These are phyloP conservation scores for Colletotrichum shisoi DNA, from an alignment of 2,329 filamentous ascomycete species.

Conservation along the genomic window DNA sequence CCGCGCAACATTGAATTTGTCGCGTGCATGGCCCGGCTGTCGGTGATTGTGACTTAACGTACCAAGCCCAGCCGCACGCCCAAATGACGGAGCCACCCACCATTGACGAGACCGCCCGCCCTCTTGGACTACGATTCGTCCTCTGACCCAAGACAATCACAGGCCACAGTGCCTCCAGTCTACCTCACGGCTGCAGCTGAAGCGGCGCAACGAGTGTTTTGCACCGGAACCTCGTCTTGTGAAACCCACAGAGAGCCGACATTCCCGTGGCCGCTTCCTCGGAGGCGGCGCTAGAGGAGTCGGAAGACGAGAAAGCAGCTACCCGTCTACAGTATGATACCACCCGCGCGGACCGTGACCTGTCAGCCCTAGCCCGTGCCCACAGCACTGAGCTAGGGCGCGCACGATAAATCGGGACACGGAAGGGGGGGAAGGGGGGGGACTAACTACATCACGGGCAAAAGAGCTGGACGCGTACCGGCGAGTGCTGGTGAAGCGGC, in stretches of 20 bases:
- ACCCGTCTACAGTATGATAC: slow-evolving; percentile 1
- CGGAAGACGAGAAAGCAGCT: slow-evolving; percentile 3
- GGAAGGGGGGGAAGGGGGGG: neutral
- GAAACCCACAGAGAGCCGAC: neutral
- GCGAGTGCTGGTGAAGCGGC: too few relatives aligned
- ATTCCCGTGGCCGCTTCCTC: neutral
- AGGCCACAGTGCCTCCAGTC: neutral
- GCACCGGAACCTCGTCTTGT: neutral
- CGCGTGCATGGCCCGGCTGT: too few relatives aligned
- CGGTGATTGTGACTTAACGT: too few relatives aligned
- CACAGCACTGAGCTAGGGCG: slow-evolving; percentile 3
- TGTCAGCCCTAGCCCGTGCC: slow-evolving; percentile 12
- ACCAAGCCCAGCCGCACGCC: neutral
- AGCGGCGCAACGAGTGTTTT: neutral
- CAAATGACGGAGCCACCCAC: neutral
- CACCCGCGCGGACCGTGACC: slow-evolving; percentile 10
- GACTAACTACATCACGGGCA: neutral
- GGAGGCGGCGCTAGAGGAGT: neutral
- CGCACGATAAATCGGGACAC: slow-evolving; percentile 1
- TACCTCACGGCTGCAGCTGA: neutral
- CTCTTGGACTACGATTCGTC: slow-evolving; percentile 8
- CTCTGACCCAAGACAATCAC: slow-evolving; percentile 13
- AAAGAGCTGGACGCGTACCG: slow-evolving; percentile 1
- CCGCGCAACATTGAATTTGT: too few relatives aligned
- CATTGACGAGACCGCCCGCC: neutral